phyloP scores from a whole-genome alignment of 345 rosid species.

The Eucalyptus regnans region DNA sequence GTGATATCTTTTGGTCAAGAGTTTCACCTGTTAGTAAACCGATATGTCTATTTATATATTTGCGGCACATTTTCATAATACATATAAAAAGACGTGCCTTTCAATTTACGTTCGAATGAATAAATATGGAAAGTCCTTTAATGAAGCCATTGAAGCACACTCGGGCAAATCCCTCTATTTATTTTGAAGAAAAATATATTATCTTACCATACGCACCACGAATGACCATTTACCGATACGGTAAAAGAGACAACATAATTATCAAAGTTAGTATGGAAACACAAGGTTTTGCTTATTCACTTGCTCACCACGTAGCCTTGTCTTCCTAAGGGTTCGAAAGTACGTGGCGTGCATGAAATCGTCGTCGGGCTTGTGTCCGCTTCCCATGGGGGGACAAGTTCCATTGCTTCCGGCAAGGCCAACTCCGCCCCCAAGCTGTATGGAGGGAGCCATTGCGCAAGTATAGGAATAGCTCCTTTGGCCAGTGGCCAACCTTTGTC shows the following conservation, averaged over 20 bases:
- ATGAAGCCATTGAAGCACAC: too few relatives aligned
- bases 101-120: too few relatives aligned
- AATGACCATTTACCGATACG: background rate
- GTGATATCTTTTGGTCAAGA: background rate
- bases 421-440: background rate
- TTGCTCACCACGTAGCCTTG: background rate
- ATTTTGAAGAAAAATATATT: too few relatives aligned
- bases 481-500: accelerated
- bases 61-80: too few relatives aligned
- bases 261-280: background rate
- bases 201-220: too few relatives aligned
- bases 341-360: background rate
- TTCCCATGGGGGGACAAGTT: background rate
- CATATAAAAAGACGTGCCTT: too few relatives aligned
- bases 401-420: background rate
- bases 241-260: background rate
- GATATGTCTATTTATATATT: too few relatives aligned
- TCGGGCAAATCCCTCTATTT: too few relatives aligned
- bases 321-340: background rate
- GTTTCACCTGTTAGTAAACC: background rate
- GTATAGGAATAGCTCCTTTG: background rate
- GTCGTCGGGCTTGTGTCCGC: background rate
- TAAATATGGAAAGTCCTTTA: too few relatives aligned
- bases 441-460: background rate
- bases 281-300: background rate